Evolutionary conservation across 441 rosid genomes (phyloP), one percentile per base, ranked within the genome.

Genomic region (Gossypium schwendimanii): DNA sequence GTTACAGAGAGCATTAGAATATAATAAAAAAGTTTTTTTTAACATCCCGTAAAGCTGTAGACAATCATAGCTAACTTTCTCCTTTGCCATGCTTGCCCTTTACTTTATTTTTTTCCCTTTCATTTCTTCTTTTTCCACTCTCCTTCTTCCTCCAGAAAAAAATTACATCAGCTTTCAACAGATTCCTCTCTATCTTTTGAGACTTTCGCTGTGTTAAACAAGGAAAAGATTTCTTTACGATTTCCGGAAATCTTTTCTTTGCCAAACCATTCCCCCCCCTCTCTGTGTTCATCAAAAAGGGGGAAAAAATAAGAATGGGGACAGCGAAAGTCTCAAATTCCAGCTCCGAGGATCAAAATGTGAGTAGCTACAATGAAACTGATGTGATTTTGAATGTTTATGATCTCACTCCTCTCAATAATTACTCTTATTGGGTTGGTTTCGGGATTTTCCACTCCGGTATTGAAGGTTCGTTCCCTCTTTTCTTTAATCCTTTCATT

Each of bases 401-500:
- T 75, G 99, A 95, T 86, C 96, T 95, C 74, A 93, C 95, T 23
- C 93, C 93, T 71, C 53, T 82, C 78, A 95, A 95, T 81, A 87
- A 82, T 67, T 95, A 95, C 83, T 88, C 88, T 73, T 85, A 80
- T 78, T 95, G 96, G 98, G 80, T 93, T 66, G 98, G 99, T 6
- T 85, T 91, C 44, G 99, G 99, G 70, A 89, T 95, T 20, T 95
- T 90, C 77, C 98, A 95, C 87, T 90, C 98, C 5, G 99, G 97
- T 17, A 83, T 95, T 76, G 91, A 95, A 81, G 98, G 99, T 90
- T 49, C n/a, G 64, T 73, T 18, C 15, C 11, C 41, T 1, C 59
- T 47, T 67, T 65, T 39, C 59, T 20, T 15, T 4, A 3, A 21
- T 15, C 36, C 28, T 57, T 12, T 57, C 24, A 9, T 53, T 11